phyloP scores from a whole-genome alignment of 805 yeast species.

The Kodamaea fukazawae region DNA sequence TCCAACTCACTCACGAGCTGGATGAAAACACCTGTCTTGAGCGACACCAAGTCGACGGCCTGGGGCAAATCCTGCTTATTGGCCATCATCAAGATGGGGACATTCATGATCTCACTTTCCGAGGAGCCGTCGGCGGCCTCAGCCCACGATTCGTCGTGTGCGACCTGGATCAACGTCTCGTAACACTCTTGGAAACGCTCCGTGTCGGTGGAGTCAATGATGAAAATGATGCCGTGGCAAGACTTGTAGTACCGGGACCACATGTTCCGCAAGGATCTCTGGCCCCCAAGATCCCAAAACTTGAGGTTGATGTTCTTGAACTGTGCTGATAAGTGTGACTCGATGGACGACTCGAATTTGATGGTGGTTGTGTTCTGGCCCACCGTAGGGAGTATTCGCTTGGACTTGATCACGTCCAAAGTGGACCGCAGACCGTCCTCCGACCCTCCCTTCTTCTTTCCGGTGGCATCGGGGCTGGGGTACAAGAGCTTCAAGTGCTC shows the following conservation, averaged over 20 bases:
- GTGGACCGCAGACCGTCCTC: slow-evolving; percentile 15
- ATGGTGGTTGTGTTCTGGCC: slow-evolving; percentile 76
- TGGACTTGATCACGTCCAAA: slow-evolving; percentile 34
- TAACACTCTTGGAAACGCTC: slow-evolving; percentile 81
- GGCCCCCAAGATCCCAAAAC: slow-evolving; percentile 98
- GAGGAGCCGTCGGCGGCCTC: slow-evolving; percentile 3
- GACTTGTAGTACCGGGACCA: slow-evolving; percentile 85
- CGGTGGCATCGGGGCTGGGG: slow-evolving; percentile 21
- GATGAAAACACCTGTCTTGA: slow-evolving; percentile 78
- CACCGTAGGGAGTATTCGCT: slow-evolving; percentile 83
- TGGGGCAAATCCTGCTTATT: slow-evolving; percentile 80
- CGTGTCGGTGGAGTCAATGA: slow-evolving; percentile 88
- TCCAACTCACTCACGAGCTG: slow-evolving; percentile 76
- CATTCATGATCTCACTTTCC: slow-evolving; percentile 44
- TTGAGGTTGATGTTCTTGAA: slow-evolving; percentile 55
- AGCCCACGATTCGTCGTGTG: slow-evolving; percentile 45
- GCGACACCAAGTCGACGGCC: slow-evolving; percentile 50
- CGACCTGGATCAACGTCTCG: slow-evolving; percentile 52
- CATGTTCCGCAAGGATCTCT: slow-evolving; percentile 73
- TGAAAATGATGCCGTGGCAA: slow-evolving; percentile 89
- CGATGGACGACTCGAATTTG: slow-evolving; percentile 39
- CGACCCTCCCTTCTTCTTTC: slow-evolving; percentile 13
- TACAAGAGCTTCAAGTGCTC: slow-evolving; percentile 41
- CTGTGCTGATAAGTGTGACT: slow-evolving; percentile 27
- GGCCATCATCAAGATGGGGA: slow-evolving; percentile 91